Evolutionary conservation across 192 early-diverging fungal genomes (phyloP).

Genomic region (Coemansia sp.): DNA sequence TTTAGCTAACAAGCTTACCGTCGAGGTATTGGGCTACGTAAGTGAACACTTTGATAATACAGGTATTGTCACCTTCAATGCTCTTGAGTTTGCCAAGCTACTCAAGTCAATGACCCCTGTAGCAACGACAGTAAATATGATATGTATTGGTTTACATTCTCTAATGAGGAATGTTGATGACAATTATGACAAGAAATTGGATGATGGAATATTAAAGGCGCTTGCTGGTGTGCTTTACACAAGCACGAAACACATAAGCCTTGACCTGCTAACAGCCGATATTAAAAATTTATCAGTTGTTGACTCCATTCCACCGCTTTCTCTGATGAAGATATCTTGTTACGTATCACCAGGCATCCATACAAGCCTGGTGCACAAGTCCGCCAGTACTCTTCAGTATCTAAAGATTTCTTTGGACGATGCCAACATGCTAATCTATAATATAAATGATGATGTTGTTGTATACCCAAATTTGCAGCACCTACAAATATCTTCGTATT

Average conservation of each 20-base stretch:
- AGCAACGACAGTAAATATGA: background rate
- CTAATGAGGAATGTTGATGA: background rate
- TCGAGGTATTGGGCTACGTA: background rate
- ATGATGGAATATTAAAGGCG: too few species aligned
- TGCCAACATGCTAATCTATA: background rate
- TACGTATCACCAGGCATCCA: background rate
- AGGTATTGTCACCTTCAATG: background rate
- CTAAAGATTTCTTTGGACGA: background rate
- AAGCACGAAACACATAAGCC: too few species aligned
- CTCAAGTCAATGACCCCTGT: background rate
- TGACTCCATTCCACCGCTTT: background rate
- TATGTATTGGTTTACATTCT: background rate
- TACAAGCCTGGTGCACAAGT: background rate
- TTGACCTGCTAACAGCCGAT: too few species aligned
- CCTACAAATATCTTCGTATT: background rate
- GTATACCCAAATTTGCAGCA: conserved; percentile 4
- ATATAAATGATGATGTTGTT: background rate
- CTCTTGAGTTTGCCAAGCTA: background rate
- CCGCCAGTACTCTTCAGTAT: background rate
- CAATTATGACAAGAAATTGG: too few species aligned
- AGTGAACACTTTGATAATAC: background rate
- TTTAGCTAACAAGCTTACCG: background rate
- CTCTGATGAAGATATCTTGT: background rate
- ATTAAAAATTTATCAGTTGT: background rate
- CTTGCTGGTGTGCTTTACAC: too few species aligned